These are phyloP conservation scores for Fusarium goolgardi DNA, from an alignment of 2,329 filamentous ascomycete genomes.

Conservation along the genomic window DNA sequence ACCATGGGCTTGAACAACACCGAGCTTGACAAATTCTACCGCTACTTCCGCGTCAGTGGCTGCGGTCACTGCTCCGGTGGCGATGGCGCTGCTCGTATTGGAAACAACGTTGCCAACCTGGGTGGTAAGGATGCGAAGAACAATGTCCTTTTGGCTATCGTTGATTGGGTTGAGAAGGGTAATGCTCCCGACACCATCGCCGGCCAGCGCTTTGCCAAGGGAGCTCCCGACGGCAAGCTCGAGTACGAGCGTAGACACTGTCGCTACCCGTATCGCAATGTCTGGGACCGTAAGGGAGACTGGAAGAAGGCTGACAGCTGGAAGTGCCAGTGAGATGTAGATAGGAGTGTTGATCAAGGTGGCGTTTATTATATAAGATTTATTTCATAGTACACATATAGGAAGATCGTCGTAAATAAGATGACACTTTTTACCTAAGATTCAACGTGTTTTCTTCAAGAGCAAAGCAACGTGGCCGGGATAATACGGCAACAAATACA, in stretches of 20 bases:
- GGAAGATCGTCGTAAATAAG: constrained; percentile 14
- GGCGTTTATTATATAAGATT: constrained; percentile 3
- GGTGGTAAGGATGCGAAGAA: constrained; percentile 50
- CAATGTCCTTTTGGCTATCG: constrained; percentile 61
- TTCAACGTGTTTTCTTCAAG: background rate
- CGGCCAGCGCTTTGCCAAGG: constrained; percentile 48
- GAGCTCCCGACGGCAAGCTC: constrained; percentile 9
- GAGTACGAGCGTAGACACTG: constrained; percentile 37
- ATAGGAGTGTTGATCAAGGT: background rate
- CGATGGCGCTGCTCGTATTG: constrained; percentile 55
- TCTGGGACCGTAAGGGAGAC: constrained; percentile 8
- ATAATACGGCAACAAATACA: constrained; percentile 1
- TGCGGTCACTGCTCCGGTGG: constrained; percentile 64
- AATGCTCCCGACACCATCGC: constrained; percentile 56
- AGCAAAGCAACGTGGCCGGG: background rate
- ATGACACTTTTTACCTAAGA: constrained; percentile 13
- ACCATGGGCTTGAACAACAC: constrained; percentile 45
- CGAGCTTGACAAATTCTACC: constrained; percentile 62
- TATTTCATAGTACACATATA: constrained; percentile 18
- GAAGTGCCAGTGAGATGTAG: constrained; percentile 12
- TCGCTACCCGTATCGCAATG: constrained; percentile 28
- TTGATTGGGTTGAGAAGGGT: constrained; percentile 61
- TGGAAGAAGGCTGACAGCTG: constrained; percentile 25
- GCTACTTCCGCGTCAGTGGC: constrained; percentile 60
- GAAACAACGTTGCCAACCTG: constrained; percentile 41